phyloP scores from a whole-genome alignment of 2,329 filamentous ascomycete genomes.

The Leptographium flavum region DNA sequence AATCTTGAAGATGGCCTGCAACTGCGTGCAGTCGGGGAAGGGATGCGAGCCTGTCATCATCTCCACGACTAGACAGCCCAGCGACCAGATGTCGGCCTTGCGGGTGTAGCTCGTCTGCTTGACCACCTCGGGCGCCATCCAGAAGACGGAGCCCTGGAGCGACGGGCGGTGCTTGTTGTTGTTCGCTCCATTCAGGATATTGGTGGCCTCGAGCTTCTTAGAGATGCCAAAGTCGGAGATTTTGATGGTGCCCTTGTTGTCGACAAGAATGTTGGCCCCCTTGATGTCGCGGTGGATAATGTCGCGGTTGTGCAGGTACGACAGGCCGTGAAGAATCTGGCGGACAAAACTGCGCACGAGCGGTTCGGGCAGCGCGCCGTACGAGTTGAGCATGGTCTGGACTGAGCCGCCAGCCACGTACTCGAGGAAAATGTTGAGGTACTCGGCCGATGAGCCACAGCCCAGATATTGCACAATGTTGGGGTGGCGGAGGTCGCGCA shows the following conservation, averaged over 20 bases:
- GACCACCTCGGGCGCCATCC: conserved; percentile 99
- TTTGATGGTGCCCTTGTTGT: conserved; percentile 98
- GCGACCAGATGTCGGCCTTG: conserved; percentile 97
- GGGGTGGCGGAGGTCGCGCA: conserved; percentile 85
- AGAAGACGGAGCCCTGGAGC: conserved; percentile 93
- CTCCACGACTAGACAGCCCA: conserved; percentile 92
- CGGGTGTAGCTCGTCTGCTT: conserved; percentile 95
- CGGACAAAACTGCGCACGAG: conserved; percentile 93
- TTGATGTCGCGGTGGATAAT: conserved; percentile 99
- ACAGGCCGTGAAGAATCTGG: conserved; percentile 84
- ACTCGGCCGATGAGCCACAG: conserved; percentile 77
- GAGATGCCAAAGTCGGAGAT: conserved; percentile 98
- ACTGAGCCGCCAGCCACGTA: conserved; percentile 97
- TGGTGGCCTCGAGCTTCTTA: conserved; percentile 89
- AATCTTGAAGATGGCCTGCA: conserved; percentile 98
- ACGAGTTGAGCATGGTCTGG: conserved; percentile 96
- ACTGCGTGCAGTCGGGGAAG: conserved; percentile 90
- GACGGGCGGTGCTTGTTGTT: conserved; percentile 61
- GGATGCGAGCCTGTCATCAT: conserved; percentile 98
- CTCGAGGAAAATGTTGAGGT: conserved; percentile 98
- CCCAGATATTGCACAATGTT: conserved; percentile 98
- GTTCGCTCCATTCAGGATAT: conserved; percentile 56
- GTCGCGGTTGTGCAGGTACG: conserved; percentile 83
- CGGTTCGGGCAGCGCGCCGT: conserved; percentile 85
- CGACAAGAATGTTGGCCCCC: conserved; percentile 94